Evolutionary conservation across 345 rosid genomes (phyloP).

Genomic region (Acer saccharum): DNA sequence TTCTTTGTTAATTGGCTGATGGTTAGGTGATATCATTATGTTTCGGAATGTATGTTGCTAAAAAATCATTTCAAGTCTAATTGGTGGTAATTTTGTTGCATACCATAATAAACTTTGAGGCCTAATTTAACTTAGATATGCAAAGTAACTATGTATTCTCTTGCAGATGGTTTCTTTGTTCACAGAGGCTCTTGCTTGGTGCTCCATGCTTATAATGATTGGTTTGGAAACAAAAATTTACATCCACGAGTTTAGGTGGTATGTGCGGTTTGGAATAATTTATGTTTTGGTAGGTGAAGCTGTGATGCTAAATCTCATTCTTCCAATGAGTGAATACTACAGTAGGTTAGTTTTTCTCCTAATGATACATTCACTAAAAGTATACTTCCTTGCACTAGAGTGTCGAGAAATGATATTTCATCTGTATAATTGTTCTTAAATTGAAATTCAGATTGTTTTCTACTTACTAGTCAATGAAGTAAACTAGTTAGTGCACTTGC

Average conservation of each 20-base stretch:
- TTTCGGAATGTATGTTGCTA: background rate
- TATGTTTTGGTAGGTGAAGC: conserved; percentile 88
- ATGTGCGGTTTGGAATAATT: conserved; percentile 74
- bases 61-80: background rate
- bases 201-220: conserved; percentile 68
- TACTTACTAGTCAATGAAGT: background rate
- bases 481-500: background rate
- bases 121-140: background rate
- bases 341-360: conserved; percentile 42
- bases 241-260: conserved; percentile 75
- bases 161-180: conserved; percentile 65
- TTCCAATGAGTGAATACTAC: conserved; percentile 51
- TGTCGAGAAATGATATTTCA: background rate
- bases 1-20: background rate
- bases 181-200: conserved; percentile 79
- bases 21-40: background rate
- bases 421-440: background rate
- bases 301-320: conserved; percentile 73
- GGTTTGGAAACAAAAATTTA: conserved; percentile 68
- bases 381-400: background rate
- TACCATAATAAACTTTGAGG: background rate
- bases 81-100: background rate
- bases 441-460: background rate
- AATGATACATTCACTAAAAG: background rate
- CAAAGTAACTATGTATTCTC: conserved; percentile 16